Evolutionary conservation across 2,329 filamentous ascomycete species (phyloP), one percentile per base, ranked within the genome.

Genomic region (Monosporascus ibericus): DNA sequence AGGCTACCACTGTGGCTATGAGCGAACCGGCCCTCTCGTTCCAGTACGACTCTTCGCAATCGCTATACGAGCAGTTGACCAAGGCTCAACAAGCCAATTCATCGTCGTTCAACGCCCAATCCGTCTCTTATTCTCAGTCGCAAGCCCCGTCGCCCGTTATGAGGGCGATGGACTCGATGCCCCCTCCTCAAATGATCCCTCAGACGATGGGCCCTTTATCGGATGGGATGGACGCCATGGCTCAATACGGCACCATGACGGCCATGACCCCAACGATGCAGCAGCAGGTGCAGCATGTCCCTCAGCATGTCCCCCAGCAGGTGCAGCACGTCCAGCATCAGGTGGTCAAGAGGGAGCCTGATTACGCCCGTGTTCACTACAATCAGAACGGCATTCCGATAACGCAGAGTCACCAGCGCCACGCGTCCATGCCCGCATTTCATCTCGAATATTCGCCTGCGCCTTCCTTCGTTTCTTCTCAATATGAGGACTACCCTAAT

Each of bases 21-120:
- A 95, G 87, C 81, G 94, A 99, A 76, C 94, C 94, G 37, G 94
- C 94, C 49, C 78, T 97, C 64, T 99, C 94, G 1, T 99, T 99
- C 77, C 91, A 99, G 74, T 99, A 96, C 75, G 94, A 99, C 76
- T 96, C 94, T 24, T 97, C 94, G 36, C 94, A 99, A 75, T 97
- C 94, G 62, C 86, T 99, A 55, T 99, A 96, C 70, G 94, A 99
- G 80, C 94, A 99, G 78, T 86, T 99, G 76, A 99, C 94, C 65
- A 99, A 97, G 79, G 92, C 92, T 47, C 94, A 99, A 74, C 94
- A 97, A 80, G 92, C 92, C 72, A 97, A 95, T 76, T 95, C 92
- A 7, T 97, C 94, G 3, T 96, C 92, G 2, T 97, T 96, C 80
- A 90, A 84, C 72, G 89, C 88, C 58, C 88, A 92, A 64, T 81